Percentiles rank a stretch among this genome's conserved stretches.
Conservation (phyloP, 2,329 filamentous ascomycete species). For the Venturia nashicola region DNA sequence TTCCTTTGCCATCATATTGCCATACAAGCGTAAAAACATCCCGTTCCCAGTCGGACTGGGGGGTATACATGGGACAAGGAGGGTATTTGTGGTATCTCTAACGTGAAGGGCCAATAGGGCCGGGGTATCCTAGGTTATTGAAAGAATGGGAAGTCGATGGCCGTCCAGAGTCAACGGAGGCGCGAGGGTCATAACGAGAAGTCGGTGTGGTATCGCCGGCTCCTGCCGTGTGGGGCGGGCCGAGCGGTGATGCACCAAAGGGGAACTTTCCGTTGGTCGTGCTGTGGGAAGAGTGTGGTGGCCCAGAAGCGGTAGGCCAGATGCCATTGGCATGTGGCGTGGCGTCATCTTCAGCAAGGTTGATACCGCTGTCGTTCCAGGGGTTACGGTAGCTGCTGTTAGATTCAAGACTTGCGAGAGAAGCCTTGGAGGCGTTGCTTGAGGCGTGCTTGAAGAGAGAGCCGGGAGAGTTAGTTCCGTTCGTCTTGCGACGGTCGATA, state of each 20-base stretch:
- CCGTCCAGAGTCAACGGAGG: constrained; percentile 81
- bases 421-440: constrained; percentile 88
- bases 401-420: constrained; percentile 89
- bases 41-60: neutral
- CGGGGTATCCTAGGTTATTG: constrained; percentile 75
- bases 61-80: neutral
- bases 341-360: constrained; percentile 74
- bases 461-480: constrained; percentile 57
- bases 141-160: constrained; percentile 89
- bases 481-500: constrained; percentile 77
- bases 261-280: constrained; percentile 3
- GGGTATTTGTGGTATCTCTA: constrained; percentile 8
- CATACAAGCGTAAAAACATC: constrained; percentile 3
- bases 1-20: constrained; percentile 5
- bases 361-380: constrained; percentile 96
- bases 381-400: constrained; percentile 90
- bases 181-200: constrained; percentile 62
- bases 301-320: constrained; percentile 5
- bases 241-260: constrained; percentile 21
- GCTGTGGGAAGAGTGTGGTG: constrained; percentile 4
- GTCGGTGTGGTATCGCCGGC: constrained; percentile 61
- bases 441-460: constrained; percentile 80
- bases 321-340: constrained; percentile 6
- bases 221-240: constrained; percentile 33
- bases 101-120: constrained; percentile 58